Evolutionary conservation across 176 grass and related monocot species (phyloP), one percentile per base, ranked within the genome.

Genomic region (Cenchrus fungigraminus): DNA sequence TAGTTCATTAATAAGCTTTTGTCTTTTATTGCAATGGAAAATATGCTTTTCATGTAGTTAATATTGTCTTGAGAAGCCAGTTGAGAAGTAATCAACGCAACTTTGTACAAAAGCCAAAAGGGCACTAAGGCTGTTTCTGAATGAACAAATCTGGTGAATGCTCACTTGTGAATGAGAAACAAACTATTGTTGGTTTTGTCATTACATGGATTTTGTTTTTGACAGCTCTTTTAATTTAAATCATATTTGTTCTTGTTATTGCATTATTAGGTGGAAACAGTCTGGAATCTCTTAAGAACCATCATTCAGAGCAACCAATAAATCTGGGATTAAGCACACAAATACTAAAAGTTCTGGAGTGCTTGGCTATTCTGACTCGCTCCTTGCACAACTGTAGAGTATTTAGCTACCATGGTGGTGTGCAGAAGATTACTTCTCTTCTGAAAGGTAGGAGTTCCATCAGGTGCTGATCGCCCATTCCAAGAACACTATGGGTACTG

Each of bases 361-460:
- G 92, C 83, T 79, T 95, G 34, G 80, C 88, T 71, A 95, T 98
- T 83, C 34, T 98, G 81, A 90, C 93, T 68, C 82, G 92, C 57
- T 98, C 95, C 31, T 82, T 93, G 80, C 95, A 95, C 77, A 98
- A 95, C 78, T 98, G 92, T 77, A 94, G 84, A 90, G 92, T 88
- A 90, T 98, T 98, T 95, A 91, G 88, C 78, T 98, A 98, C 83
- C 95, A 98, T 83, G 92, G 95, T 86, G 95, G 95, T 68, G 76
- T 98, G 66, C 91, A 95, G 65, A 98, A 90, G 91, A 60, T 94
- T 82, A 85, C 80, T 88, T 92, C 91, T 88, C 87, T 98, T 83
- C 59, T 98, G 64, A 98, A 98, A 92, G 95, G 95, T 98, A 94
- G 60, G 68, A 62, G 13, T 72, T 52, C 46, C 3, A 11, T 73